Base-by-base conservation (phyloP, 257 asterid species). In the Agastache rugosa region DNA sequence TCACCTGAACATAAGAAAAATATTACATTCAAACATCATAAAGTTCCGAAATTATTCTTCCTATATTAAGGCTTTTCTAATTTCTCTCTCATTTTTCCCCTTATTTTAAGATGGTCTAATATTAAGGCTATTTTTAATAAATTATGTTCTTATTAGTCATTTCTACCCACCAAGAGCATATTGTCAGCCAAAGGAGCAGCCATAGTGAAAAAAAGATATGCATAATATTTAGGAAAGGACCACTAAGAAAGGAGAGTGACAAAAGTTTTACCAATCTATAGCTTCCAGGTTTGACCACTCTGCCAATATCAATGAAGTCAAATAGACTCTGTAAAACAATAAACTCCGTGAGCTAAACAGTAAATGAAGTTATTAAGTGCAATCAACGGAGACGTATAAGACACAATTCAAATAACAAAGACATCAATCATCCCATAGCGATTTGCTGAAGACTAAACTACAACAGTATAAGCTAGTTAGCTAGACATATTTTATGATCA, bases 261-360 rank as follows among this genome's bases (percentile, higher is more conserved):
- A 41, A 68, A 55, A 58, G 17, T 71, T 56, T 77, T 90, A 92
- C 99, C 98, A 95, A 80, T 95, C 97, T 89, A 86, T 95, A 95
- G 59, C 93, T 90, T 63, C 97, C 93, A 65, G 97, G 96, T 85
- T 83, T 92, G 82, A 92, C 84, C 54, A 63, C 91, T 86, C 91
- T 87, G 81, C 96, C 90, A 72, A 90, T 72, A 67, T 92, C 99
- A 54, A 95, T 90, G 89, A 85, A 95, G 83, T 95, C 96, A 55
- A 90, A 92, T 45, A 95, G 94, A 83, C 23, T 72, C 99, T 95
- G 93, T 63, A 73, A 78, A 64, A 74, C 53, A 84, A 75, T 3
- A 23, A 44, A 6, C 0, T 3, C 4, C 0, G 58, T 66, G 9
- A 42, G 55, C 14, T 22, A 20, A 39, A 23, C 19, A 25, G 10